Base-by-base conservation (phyloP, 805 yeast genomes). In the Ogataea methylovora region DNA sequence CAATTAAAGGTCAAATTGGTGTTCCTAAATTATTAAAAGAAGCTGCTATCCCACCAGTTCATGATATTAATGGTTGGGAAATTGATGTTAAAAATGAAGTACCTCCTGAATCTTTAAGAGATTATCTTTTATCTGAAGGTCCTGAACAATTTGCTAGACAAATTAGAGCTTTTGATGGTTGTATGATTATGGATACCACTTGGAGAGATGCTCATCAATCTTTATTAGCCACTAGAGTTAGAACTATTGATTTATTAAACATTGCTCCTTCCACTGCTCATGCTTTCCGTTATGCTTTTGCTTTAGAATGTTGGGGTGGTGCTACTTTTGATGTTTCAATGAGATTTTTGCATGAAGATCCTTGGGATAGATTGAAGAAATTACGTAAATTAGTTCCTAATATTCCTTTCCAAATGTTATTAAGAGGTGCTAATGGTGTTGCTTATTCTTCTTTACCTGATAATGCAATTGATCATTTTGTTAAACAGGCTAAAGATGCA, bases 201-300 rank as follows among this genome's bases (percentile, higher is more conserved):
- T 92, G 99, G 99, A 86, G 99, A 78, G 99, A 92, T 63, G 98
- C 98, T 24, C 98, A 92, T 65, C 99, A 92, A 71, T 88, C 97
- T 17, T 67, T 92, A 49, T 71, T 92, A 54, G 99, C 99, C 8
- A 92, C 99, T 27, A 83, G 98, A 65, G 94, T 92, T 25, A 79
- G 99, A 65, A 92, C 98, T 17, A 73, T 84, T 48, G 99, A 92
- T 62, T 67, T 92, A 53, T 67, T 81, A 34, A 83, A 87, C 48
- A 85, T 92, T 66, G 99, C 98, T 16, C 88, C 87, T 40, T 76
- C 94, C 37, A 92, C 99, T 22, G 84, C 96, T 3, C 80, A 83
- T 54, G 97, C 95, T 15, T 65, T 87, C 49, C 63, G 80, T 45
- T 88, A 90, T 43, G 94, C 95, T 4, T 92, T 87, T 60, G 92